Conservation (phyloP, 768 basidiomycete species). For the Pleurotus cornucopiae region DNA sequence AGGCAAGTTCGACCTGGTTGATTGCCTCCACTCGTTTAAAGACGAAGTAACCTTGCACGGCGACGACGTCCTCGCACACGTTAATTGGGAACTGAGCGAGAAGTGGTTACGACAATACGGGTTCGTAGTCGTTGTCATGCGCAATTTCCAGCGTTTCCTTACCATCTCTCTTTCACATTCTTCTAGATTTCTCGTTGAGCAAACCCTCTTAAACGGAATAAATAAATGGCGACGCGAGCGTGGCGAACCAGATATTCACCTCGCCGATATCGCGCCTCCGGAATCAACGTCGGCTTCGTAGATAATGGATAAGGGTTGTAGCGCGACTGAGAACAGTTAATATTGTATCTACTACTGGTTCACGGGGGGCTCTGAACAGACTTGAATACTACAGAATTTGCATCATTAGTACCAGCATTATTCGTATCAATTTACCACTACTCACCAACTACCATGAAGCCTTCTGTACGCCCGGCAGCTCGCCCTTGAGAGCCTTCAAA, state of each 20-base stretch:
- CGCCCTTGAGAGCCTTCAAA: conserved; percentile 73
- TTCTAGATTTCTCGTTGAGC: conserved; percentile 74
- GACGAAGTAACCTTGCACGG: conserved; percentile 74
- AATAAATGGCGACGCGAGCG: conserved; percentile 90
- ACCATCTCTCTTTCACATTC: conserved; percentile 4
- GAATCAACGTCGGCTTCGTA: conserved; percentile 24
- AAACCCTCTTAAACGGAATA: conserved; percentile 58
- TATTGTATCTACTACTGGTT: background rate
- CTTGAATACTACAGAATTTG: no score
- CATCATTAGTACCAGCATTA: no score
- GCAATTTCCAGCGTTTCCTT: no score
- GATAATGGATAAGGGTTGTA: background rate
- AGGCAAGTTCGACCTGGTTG: conserved; percentile 79
- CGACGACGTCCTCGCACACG: conserved; percentile 86
- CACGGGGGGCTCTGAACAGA: no score
- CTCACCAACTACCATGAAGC: conserved; percentile 76
- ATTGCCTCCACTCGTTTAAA: conserved; percentile 74
- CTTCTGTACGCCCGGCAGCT: conserved; percentile 84
- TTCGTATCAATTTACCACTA: no score
- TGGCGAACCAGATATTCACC: conserved; percentile 68
- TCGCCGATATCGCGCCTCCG: conserved; percentile 44
- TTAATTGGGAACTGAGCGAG: conserved; percentile 87
- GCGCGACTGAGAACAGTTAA: background rate
- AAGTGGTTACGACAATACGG: conserved; percentile 80
- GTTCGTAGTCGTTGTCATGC: conserved; percentile 35